A percentile compares a stretch with the other conserved stretches of the same genome.
These are phyloP conservation scores for Leccinum pallidistipes DNA, from an alignment of 1,284 basidiomycete genomes.

Conservation along the genomic window DNA sequence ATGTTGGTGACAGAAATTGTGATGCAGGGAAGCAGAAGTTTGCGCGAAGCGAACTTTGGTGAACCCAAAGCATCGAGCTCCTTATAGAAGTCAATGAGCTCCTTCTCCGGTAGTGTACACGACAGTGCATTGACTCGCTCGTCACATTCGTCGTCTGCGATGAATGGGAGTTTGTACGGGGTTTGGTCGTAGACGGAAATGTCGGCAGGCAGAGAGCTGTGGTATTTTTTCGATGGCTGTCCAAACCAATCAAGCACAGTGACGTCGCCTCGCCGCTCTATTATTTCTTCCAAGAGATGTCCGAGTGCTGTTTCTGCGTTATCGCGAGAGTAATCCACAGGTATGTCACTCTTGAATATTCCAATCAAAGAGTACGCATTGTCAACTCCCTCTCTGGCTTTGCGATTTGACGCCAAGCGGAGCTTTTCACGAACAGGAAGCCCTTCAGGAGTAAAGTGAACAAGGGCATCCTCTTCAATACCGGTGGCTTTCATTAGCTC, in stretches of 20 bases:
- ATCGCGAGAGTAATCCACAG: background rate
- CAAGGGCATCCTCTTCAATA: background rate
- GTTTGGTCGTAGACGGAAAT: constrained; percentile 12
- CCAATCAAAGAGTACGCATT: constrained; percentile 19
- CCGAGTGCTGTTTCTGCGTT: constrained; percentile 14
- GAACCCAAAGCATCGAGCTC: background rate
- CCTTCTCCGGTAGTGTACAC: background rate
- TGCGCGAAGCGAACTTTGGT: constrained; percentile 3
- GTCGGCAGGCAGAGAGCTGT: constrained; percentile 11
- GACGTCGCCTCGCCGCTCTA: constrained; percentile 6
- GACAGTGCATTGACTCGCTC: background rate
- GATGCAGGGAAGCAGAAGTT: constrained; percentile 15
- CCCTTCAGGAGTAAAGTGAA: constrained; percentile 8
- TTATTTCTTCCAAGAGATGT: constrained; percentile 13
- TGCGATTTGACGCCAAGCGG: constrained; percentile 13
- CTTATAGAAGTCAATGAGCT: background rate
- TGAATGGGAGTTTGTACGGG: constrained; percentile 1
- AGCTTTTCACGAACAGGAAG: constrained; percentile 12
- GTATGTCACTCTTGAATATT: constrained; percentile 13
- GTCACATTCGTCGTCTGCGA: background rate
- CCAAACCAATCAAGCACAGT: constrained; percentile 21
- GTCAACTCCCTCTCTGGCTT: constrained; percentile 13
- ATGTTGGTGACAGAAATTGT: constrained; percentile 4
- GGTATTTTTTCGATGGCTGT: constrained; percentile 12
- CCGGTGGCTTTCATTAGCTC: constrained; percentile 2